Conservation (phyloP, 768 basidiomycete genomes). For the Kondoa subrosea region DNA sequence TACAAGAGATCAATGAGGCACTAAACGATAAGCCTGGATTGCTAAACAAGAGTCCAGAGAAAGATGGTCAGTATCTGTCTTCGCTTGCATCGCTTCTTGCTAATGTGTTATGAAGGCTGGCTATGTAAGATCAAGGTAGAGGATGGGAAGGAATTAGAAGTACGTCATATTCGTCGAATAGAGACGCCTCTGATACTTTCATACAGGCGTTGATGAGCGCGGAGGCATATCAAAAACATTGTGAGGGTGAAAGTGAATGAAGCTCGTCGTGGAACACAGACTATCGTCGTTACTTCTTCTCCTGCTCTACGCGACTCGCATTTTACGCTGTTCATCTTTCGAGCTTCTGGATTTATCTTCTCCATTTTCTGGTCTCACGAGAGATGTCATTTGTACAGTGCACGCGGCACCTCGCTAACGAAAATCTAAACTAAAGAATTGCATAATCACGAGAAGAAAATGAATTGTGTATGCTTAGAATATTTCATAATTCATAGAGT, state of each 20-base stretch:
- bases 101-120: conserved; percentile 53
- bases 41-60: conserved; percentile 73
- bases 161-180: neutral
- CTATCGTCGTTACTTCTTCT: too few relatives aligned
- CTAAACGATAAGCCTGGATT: conserved; percentile 55
- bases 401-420: too few relatives aligned
- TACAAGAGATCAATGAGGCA: conserved; percentile 59
- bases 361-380: too few relatives aligned
- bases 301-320: too few relatives aligned
- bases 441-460: too few relatives aligned
- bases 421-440: too few relatives aligned
- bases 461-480: too few relatives aligned
- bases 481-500: too few relatives aligned
- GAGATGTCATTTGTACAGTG: too few relatives aligned
- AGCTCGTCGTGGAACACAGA: too few relatives aligned
- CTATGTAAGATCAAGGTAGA: conserved; percentile 80
- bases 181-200: neutral
- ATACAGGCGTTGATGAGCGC: conserved; percentile 43
- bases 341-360: too few relatives aligned
- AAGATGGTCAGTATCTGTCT: conserved; percentile 44
- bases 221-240: conserved; percentile 55
- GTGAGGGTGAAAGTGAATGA: conserved; percentile 36
- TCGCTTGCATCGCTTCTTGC: neutral
- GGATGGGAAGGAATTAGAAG: conserved; percentile 59
- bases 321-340: too few relatives aligned